Percentiles rank a stretch among this genome's conserved stretches.
Conservation (phyloP, 2,329 filamentous ascomycete species). For the Akanthomyces dipterigenus region DNA sequence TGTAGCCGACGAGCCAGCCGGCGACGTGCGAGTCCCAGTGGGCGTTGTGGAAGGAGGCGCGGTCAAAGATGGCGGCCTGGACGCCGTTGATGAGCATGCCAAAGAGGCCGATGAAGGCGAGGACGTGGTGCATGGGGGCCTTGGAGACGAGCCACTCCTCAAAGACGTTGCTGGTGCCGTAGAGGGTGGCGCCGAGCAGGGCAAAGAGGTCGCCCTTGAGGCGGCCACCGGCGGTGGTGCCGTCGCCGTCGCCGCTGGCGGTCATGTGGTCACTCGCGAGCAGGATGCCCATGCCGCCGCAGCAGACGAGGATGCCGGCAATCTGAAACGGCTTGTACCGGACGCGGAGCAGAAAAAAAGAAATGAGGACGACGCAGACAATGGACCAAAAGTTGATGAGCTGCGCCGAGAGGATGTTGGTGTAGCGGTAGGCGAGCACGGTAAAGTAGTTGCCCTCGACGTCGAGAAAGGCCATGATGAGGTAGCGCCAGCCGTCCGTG, state of each 20-base stretch:
- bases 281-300: slow-evolving; percentile 82
- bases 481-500: slow-evolving; percentile 84
- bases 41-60: slow-evolving; percentile 57
- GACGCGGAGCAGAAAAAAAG: slow-evolving; percentile 74
- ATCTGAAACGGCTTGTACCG: slow-evolving; percentile 87
- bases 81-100: slow-evolving; percentile 86
- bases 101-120: slow-evolving; percentile 84
- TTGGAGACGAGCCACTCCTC: slow-evolving; percentile 92
- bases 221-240: slow-evolving; percentile 57
- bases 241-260: slow-evolving; percentile 61
- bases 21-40: slow-evolving; percentile 61
- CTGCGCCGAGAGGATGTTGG: slow-evolving; percentile 86
- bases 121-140: slow-evolving; percentile 83
- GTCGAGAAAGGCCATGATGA: slow-evolving; percentile 87
- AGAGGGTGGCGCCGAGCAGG: slow-evolving; percentile 80
- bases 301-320: slow-evolving; percentile 79
- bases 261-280: slow-evolving; percentile 83
- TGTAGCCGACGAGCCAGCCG: slow-evolving; percentile 87
- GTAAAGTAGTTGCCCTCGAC: slow-evolving; percentile 98
- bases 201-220: slow-evolving; percentile 92
- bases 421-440: slow-evolving; percentile 87
- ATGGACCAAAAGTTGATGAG: slow-evolving; percentile 99
- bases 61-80: slow-evolving; percentile 89
- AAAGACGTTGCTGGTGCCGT: slow-evolving; percentile 83
- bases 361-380: slow-evolving; percentile 80